Conservation (phyloP, 805 yeast species). For the Scheffersomyces spartinae region DNA sequence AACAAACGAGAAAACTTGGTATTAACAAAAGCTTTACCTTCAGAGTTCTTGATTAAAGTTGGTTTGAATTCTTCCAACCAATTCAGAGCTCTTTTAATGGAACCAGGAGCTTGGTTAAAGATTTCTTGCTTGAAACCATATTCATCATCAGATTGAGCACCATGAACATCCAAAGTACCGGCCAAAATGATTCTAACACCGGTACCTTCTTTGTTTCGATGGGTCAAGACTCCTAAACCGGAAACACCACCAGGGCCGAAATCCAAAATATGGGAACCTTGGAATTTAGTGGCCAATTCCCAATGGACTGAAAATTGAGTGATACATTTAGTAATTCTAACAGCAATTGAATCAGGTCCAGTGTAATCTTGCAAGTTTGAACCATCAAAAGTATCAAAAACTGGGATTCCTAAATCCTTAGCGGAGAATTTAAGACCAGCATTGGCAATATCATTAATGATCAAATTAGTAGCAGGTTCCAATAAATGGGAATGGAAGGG, state of each 20-base stretch:
- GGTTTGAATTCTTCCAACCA: constrained; percentile 90
- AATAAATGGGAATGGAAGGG: constrained; percentile 94
- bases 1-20: constrained; percentile 87
- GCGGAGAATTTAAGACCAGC: constrained; percentile 47
- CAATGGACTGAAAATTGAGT: constrained; percentile 87
- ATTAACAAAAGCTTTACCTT: constrained; percentile 73
- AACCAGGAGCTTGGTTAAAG: constrained; percentile 54
- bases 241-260: constrained; percentile 99
- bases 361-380: constrained; percentile 49
- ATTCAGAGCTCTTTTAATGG: constrained; percentile 74
- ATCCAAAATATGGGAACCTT: constrained; percentile 82
- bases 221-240: constrained; percentile 92
- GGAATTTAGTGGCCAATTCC: constrained; percentile 79
- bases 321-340: constrained; percentile 71
- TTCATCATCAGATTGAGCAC: constrained; percentile 67
- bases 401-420: constrained; percentile 64
- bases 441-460: constrained; percentile 52
- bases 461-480: constrained; percentile 54
- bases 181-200: constrained; percentile 93
- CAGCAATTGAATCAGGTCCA: constrained; percentile 39
- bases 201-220: constrained; percentile 96
- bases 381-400: constrained; percentile 83
- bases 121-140: constrained; percentile 93
- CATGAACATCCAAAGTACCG: constrained; percentile 66
- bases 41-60: constrained; percentile 59